Conservation (phyloP, 1,284 basidiomycete species). For the Leccinum insolens region DNA sequence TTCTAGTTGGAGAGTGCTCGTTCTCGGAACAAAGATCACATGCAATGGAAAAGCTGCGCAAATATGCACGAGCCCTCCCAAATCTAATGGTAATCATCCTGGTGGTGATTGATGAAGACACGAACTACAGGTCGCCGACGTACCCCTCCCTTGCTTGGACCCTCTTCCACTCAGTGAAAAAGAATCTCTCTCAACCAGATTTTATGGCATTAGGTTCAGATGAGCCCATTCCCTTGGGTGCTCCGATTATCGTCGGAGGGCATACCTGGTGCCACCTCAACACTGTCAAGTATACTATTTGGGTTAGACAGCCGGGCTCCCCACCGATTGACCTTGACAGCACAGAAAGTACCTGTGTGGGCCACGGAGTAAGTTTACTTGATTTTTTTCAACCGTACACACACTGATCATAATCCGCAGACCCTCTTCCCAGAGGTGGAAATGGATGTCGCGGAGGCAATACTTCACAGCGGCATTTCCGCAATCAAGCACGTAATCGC, state of each 20-base stretch:
- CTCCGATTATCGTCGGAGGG: not conserved
- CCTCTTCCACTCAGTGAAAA: not conserved
- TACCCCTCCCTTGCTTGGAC: not conserved
- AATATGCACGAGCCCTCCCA: not conserved
- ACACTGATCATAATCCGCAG: no score
- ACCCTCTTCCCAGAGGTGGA: no score
- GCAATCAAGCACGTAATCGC: no score
- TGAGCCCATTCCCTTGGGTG: not conserved
- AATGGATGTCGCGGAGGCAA: no score
- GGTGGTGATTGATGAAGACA: not conserved
- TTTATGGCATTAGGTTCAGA: not conserved
- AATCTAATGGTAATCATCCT: not conserved
- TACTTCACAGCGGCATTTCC: no score
- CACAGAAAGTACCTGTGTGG: not conserved
- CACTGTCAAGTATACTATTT: not conserved
- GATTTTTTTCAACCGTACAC: no score
- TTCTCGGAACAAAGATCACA: not conserved
- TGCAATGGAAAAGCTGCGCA: not conserved
- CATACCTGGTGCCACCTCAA: not conserved
- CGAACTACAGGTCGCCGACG: not conserved
- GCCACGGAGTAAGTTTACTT: not conserved
- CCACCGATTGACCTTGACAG: not conserved
- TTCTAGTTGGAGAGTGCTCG: not conserved
- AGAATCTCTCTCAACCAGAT: not conserved
- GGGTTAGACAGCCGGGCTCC: not conserved